Conservation (phyloP, 2,329 filamentous ascomycete species). For the Didymosphaeria variabile region DNA sequence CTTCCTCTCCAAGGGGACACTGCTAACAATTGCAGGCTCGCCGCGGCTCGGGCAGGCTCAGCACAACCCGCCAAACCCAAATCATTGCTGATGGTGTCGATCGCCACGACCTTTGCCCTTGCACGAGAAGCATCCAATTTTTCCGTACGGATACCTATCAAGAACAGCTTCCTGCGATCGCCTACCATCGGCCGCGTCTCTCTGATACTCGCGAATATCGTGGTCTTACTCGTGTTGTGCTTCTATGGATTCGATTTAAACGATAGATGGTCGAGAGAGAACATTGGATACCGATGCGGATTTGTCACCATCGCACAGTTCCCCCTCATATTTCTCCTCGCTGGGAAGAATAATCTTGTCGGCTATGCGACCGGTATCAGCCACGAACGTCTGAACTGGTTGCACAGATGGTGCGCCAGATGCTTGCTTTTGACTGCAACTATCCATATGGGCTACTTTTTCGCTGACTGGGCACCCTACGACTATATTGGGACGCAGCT, state of each 20-base stretch:
- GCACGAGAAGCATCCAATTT: conserved; percentile 63
- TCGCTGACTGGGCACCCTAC: conserved; percentile 68
- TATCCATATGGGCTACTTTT: conserved; percentile 76
- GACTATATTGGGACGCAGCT: conserved; percentile 68
- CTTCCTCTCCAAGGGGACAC: background rate
- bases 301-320: conserved; percentile 63
- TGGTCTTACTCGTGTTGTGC: conserved; percentile 63
- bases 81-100: conserved; percentile 55
- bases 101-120: conserved; percentile 64
- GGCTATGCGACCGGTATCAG: conserved; percentile 69
- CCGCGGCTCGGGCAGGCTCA: conserved; percentile 49
- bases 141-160: conserved; percentile 49
- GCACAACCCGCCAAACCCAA: conserved; percentile 63
- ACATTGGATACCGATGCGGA: conserved; percentile 65
- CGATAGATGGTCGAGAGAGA: conserved; percentile 62
- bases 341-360: conserved; percentile 67
- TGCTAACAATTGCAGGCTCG: conserved; percentile 52
- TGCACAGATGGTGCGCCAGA: conserved; percentile 76
- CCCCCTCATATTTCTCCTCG: conserved; percentile 64
- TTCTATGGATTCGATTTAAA: conserved; percentile 64
- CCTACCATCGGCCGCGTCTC: conserved; percentile 51
- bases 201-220: conserved; percentile 57
- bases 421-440: conserved; percentile 74
- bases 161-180: conserved; percentile 47
- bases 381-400: conserved; percentile 76